These are phyloP conservation scores for Truncatella angustata DNA, from an alignment of 2,329 filamentous ascomycete genomes.

Conservation along the genomic window DNA sequence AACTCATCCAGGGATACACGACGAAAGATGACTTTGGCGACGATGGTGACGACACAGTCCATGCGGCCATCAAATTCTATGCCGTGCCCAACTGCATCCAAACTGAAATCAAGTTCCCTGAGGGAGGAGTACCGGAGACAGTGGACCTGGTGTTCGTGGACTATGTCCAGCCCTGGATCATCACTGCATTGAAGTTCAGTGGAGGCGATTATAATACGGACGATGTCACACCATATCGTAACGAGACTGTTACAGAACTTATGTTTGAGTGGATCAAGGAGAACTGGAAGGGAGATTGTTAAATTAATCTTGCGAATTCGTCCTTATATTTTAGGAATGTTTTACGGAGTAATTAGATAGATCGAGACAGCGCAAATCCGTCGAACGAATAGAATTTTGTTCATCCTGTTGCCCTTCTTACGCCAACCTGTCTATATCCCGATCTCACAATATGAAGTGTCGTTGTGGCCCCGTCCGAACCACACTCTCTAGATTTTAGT, in stretches of 20 bases:
- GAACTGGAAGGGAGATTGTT: slow-evolving; percentile 56
- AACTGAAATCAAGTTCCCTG: slow-evolving; percentile 61
- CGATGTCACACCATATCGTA: slow-evolving; percentile 50
- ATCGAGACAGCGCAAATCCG: too few relatives aligned
- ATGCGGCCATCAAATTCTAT: slow-evolving; percentile 72
- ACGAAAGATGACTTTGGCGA: slow-evolving; percentile 74
- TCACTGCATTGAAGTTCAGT: slow-evolving; percentile 67
- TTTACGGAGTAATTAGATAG: too few relatives aligned
- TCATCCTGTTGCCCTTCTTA: too few relatives aligned
- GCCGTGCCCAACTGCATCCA: slow-evolving; percentile 82
- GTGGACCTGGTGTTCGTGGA: slow-evolving; percentile 92
- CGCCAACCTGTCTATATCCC: too few relatives aligned
- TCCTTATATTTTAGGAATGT: too few relatives aligned
- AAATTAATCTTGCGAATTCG: slow-evolving; percentile 3
- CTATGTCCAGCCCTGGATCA: slow-evolving; percentile 81
- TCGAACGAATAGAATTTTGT: too few relatives aligned
- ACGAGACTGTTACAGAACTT: slow-evolving; percentile 54
- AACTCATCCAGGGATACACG: slow-evolving; percentile 37
- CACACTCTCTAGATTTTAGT: too few relatives aligned
- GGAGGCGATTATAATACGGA: slow-evolving; percentile 48
- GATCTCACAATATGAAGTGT: too few relatives aligned
- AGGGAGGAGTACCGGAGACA: slow-evolving; percentile 55
- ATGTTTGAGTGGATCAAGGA: slow-evolving; percentile 56
- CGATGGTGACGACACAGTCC: slow-evolving; percentile 89
- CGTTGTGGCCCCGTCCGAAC: too few relatives aligned